Evolutionary conservation across 1,284 basidiomycete genomes (phyloP).

Genomic region (Anthracocystis setariae): DNA sequence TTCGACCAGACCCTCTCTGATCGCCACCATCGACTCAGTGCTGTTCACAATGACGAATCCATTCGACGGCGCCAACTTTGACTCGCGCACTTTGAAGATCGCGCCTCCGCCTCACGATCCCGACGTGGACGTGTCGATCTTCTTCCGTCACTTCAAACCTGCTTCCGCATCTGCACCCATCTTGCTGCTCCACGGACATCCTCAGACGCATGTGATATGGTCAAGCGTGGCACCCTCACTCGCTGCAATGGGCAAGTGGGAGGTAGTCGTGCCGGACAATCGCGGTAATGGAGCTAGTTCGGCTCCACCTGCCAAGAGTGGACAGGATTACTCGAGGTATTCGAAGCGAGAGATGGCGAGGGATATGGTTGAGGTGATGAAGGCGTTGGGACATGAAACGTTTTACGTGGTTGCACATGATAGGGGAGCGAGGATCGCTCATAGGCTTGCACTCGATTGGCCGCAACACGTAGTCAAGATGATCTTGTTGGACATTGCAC

Average conservation of each 20-base stretch:
- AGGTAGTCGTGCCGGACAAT: constrained; percentile 67
- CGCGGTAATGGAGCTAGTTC: constrained; percentile 61
- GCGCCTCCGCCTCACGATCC: constrained; percentile 16
- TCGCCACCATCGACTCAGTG: neutral
- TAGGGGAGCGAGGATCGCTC: constrained; percentile 69
- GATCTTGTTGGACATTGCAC: constrained; percentile 66
- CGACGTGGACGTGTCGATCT: constrained; percentile 24
- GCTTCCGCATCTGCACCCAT: constrained; percentile 23
- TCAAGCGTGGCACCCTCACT: constrained; percentile 63
- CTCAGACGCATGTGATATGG: constrained; percentile 68
- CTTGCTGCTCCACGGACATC: constrained; percentile 68
- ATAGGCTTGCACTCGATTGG: constrained; percentile 68
- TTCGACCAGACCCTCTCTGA: neutral
- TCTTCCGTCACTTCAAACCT: constrained; percentile 31
- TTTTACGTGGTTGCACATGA: constrained; percentile 68
- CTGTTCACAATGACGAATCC: constrained; percentile 12
- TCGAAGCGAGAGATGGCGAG: constrained; percentile 68
- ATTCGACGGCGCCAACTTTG: constrained; percentile 18
- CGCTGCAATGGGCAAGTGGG: constrained; percentile 56
- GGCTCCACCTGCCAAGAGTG: constrained; percentile 46
- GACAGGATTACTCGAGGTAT: constrained; percentile 48
- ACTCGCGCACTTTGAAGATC: neutral
- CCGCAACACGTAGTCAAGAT: constrained; percentile 62
- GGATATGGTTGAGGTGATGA: constrained; percentile 68
- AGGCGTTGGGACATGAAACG: constrained; percentile 55